phyloP scores from a whole-genome alignment of 2,329 filamentous ascomycete species.

The Beauveria australis region DNA sequence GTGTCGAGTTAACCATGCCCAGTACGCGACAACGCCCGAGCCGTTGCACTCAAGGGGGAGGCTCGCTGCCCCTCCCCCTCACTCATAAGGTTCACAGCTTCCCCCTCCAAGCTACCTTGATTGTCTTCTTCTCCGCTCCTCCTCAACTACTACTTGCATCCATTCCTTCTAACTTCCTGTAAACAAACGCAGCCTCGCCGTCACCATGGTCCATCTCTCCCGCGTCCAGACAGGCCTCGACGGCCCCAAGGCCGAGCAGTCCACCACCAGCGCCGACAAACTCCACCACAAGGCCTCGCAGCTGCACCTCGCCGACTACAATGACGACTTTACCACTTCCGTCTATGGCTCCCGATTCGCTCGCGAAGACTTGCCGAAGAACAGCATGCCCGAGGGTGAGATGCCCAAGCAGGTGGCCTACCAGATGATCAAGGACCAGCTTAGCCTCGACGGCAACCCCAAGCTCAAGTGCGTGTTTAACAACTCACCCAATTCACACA shows the following conservation, averaged over 20 bases:
- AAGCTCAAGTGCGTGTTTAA: conserved; percentile 60
- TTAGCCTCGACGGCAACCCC: conserved; percentile 84
- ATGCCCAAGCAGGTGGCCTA: conserved; percentile 95
- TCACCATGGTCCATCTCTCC: conserved; percentile 10
- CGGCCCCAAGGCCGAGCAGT: neutral
- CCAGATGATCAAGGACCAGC: conserved; percentile 91
- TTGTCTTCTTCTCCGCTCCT: neutral
- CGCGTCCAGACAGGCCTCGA: conserved; percentile 8
- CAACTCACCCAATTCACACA: too few relatives aligned
- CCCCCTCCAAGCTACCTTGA: neutral
- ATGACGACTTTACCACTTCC: conserved; percentile 60
- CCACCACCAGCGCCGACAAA: conserved; percentile 13
- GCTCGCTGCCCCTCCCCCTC: neutral
- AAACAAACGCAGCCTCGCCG: neutral
- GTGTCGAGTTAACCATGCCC: neutral
- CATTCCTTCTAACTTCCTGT: neutral
- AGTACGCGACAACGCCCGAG: too few relatives aligned
- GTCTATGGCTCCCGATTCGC: conserved; percentile 88
- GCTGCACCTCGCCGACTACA: conserved; percentile 41
- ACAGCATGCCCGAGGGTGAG: conserved; percentile 81
- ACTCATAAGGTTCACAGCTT: neutral
- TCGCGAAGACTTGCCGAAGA: conserved; percentile 65
- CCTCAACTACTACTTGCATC: too few relatives aligned
- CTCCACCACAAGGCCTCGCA: conserved; percentile 32
- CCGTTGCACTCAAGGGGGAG: too few relatives aligned